These are phyloP conservation scores for Adansonia madagascariensis DNA, from an alignment of 441 rosid species.

Conservation along the genomic window DNA sequence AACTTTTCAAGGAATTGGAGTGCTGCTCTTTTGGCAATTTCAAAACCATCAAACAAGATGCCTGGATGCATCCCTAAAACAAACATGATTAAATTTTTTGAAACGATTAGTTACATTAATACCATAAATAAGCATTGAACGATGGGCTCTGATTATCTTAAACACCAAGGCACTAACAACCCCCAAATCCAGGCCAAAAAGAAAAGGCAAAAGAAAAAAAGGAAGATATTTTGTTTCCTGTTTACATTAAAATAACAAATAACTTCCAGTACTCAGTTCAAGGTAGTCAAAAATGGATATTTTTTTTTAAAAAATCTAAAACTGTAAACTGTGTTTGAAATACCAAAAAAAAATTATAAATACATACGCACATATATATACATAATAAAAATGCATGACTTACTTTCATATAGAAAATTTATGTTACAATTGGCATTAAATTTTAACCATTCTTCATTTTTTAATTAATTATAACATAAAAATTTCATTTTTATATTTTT, in stretches of 20 bases:
- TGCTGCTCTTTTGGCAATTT: constrained; percentile 55
- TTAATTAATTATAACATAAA: background rate
- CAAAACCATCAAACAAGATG: constrained; percentile 3
- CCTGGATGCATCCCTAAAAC: constrained; percentile 87
- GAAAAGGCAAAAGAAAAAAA: background rate
- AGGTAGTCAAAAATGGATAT: background rate
- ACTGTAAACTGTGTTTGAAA: background rate
- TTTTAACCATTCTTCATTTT: background rate
- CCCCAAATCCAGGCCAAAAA: too few species aligned
- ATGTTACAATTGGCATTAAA: background rate
- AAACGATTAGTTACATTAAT: background rate
- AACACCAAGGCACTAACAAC: background rate
- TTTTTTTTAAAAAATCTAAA: background rate
- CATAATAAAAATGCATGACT: background rate
- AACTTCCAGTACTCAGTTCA: background rate
- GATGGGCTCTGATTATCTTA: background rate
- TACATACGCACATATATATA: too few species aligned
- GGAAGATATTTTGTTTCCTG: background rate
- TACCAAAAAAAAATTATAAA: background rate
- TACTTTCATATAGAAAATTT: background rate
- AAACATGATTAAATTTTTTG: background rate
- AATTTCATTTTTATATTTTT: background rate
- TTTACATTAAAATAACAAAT: background rate
- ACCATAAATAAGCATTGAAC: background rate
- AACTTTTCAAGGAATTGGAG: constrained; percentile 89